Conservation (phyloP, 257 asterid species). For the Eucommia ulmoides region DNA sequence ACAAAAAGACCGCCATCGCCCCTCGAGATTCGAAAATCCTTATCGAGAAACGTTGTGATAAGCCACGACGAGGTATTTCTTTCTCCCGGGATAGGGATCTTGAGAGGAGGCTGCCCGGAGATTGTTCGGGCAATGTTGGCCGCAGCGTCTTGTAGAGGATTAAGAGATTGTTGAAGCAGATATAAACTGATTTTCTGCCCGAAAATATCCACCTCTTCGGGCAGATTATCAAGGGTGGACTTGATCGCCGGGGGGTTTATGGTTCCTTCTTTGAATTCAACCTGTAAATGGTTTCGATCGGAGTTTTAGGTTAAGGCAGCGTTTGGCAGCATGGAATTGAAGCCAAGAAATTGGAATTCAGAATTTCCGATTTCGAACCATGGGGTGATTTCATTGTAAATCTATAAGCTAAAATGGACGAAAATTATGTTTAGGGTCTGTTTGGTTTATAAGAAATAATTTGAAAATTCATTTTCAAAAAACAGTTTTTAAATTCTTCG, state of each 20-base stretch:
- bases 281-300: too few relatives aligned
- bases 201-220: constrained; percentile 45
- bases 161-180: constrained; percentile 47
- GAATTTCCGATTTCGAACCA: too few relatives aligned
- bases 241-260: constrained; percentile 85
- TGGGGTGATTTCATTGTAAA: too few relatives aligned
- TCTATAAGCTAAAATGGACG: too few relatives aligned
- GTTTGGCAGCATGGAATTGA: too few relatives aligned
- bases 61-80: constrained; percentile 72
- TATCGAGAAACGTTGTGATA: constrained; percentile 75
- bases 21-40: constrained; percentile 79
- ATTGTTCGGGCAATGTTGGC: constrained; percentile 56
- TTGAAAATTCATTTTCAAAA: too few relatives aligned
- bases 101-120: constrained; percentile 82
- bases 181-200: constrained; percentile 74
- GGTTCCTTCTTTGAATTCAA: constrained; percentile 79
- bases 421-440: too few relatives aligned
- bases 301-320: too few relatives aligned
- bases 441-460: too few relatives aligned
- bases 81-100: constrained; percentile 72
- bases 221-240: constrained; percentile 72
- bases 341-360: too few relatives aligned
- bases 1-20: constrained; percentile 97
- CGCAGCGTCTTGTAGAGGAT: constrained; percentile 55
- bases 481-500: too few relatives aligned